Evolutionary conservation across 1,284 basidiomycete species (phyloP).

Genomic region (Puccinia horiana): DNA sequence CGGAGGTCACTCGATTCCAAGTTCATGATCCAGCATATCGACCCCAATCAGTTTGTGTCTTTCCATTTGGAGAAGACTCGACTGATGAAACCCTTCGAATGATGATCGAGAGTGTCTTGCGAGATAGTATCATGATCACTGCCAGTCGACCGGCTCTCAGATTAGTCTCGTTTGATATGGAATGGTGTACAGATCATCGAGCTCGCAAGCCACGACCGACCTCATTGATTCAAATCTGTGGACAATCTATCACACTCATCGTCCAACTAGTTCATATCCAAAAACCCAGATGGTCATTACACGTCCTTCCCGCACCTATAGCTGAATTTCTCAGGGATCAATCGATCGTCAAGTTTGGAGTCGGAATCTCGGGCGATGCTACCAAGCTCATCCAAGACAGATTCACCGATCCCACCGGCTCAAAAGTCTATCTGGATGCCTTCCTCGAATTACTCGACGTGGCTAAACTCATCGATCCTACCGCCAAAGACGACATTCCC

Average conservation of each 20-base stretch:
- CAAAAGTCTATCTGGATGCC: slow-evolving; percentile 14
- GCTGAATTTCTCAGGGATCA: slow-evolving; percentile 22
- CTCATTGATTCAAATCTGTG: slow-evolving; percentile 35
- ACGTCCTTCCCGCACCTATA: slow-evolving; percentile 8
- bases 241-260: slow-evolving; percentile 25
- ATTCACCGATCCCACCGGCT: slow-evolving; percentile 2
- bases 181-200: slow-evolving; percentile 20
- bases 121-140: slow-evolving; percentile 6
- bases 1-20: not conserved
- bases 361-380: slow-evolving; percentile 34
- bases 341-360: slow-evolving; percentile 32
- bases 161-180: slow-evolving; percentile 36
- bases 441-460: slow-evolving; percentile 26
- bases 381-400: slow-evolving; percentile 9
- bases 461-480: slow-evolving; percentile 19
- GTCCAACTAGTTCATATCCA: slow-evolving; percentile 29
- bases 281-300: not conserved
- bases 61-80: not conserved
- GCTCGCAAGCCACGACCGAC: slow-evolving; percentile 5
- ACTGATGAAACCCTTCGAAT: not conserved
- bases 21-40: slow-evolving; percentile 6
- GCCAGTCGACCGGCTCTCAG: not conserved
- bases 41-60: not conserved
- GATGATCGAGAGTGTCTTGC: not conserved
- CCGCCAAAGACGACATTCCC: slow-evolving; percentile 9